Evolutionary conservation across 805 yeast genomes (phyloP), one percentile per base, ranked within the genome.

Genomic region (Monosporozyma solicola): DNA sequence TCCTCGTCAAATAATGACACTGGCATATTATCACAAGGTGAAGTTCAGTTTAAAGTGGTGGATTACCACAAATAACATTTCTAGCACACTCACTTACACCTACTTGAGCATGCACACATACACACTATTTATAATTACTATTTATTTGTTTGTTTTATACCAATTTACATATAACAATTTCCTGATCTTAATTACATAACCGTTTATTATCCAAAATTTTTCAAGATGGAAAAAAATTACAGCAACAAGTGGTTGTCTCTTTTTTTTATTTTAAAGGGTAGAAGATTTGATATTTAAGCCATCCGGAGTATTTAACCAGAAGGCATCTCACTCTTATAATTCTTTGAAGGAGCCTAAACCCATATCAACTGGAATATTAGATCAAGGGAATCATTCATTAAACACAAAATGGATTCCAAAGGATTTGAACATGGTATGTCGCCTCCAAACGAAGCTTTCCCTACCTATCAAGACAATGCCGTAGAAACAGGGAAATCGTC

Each of bases 31-130:
- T 29, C 41, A 25, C 51, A 51, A 31, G 53, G 50, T 13, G n/a
- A 47, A 10, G 50, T 51, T 6, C 50, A 51, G 22, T 51, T 47
- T n/a, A 51, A 51, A 29, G 41, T 41, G 31, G 53, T 51, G 1
- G 43, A 51, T 13, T 51, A 51, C n/a, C 39, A 50, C 11, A 46
- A 46, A 46, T 46, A 32, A 20, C 20, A 8, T 7, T 16, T 41
- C 10, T 15, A 6, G 6, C 20, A 20, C 2, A 20, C 20, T 20
- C 20, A 20, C 20, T 20, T 2, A 20, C 20, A 20, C 20, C 20
- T 20, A 20, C 20, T 20, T 20, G 20, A 20, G 20, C 20, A 20
- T 20, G 20, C 20, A 20, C 20, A 20, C 15, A 33, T 2, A 7
- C 37, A 33, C 13, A 33, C 13, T 11, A 11, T 8, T 11, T 33